These are phyloP conservation scores for Rhodomyrtus tomentosa DNA, from an alignment of 345 rosid species.

Conservation along the genomic window DNA sequence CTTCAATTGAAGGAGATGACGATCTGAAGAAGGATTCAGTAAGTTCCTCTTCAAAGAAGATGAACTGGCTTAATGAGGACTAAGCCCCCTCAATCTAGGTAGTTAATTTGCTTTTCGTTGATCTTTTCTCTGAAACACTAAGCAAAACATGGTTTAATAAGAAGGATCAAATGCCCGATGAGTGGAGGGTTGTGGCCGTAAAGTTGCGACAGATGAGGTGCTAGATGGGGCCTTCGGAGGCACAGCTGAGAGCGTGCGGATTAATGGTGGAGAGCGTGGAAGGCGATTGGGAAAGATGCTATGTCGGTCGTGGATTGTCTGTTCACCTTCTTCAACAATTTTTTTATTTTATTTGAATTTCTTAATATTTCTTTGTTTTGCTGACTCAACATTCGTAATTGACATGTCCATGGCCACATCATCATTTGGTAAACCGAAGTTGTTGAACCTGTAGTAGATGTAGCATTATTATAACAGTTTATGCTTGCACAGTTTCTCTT, in stretches of 20 bases:
- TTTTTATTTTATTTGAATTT: not conserved
- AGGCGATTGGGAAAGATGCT: not conserved
- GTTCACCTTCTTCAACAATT: not conserved
- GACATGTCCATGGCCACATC: not conserved
- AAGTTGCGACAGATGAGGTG: not conserved
- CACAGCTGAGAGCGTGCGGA: not conserved
- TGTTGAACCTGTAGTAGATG: not conserved
- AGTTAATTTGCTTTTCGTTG: not conserved
- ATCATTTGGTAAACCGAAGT: not conserved
- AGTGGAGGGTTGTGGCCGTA: not conserved
- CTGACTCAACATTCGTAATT: not conserved
- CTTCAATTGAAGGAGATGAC: not conserved
- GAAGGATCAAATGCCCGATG: not conserved
- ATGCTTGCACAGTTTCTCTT: constrained; percentile 55
- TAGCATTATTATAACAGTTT: not conserved
- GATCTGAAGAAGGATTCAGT: not conserved
- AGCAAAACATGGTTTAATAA: not conserved
- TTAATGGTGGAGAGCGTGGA: not conserved
- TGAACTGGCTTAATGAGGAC: not conserved
- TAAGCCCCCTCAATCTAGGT: not conserved
- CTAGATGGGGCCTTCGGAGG: not conserved
- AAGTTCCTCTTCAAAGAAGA: not conserved
- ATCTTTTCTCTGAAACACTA: not conserved
- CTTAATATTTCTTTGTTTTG: not conserved
- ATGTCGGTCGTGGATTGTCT: not conserved